phyloP scores from a whole-genome alignment of 371 early-diverging fungal genomes.

The Mortierella sp. region DNA sequence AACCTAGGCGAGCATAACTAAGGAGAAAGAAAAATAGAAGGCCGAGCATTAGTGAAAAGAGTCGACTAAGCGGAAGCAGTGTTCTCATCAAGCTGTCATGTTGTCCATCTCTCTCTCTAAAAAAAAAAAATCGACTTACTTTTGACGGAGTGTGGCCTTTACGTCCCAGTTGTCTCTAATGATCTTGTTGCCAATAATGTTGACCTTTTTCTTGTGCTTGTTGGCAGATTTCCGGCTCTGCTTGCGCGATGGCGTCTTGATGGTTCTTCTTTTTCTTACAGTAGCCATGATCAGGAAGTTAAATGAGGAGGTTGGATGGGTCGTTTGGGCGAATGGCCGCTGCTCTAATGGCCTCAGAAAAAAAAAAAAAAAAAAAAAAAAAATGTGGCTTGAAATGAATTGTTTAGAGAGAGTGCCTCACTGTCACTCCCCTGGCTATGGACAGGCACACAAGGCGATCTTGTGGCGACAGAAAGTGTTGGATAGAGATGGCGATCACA shows the following conservation, averaged over 20 bases:
- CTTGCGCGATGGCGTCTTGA: conserved; percentile 52
- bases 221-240: conserved; percentile 64
- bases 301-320: background rate
- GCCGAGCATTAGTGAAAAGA: background rate
- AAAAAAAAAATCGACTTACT: conserved; percentile 57
- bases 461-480: no score
- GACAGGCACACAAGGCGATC: no score
- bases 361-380: conserved; percentile 23
- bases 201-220: conserved; percentile 62
- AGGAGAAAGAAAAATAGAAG: background rate
- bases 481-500: no score
- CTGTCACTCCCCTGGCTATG: no score
- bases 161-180: conserved; percentile 81
- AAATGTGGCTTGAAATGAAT: conserved; percentile 13
- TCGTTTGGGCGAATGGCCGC: background rate
- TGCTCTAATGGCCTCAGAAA: background rate
- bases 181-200: conserved; percentile 67
- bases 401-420: no score
- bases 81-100: background rate
- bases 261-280: conserved; percentile 39
- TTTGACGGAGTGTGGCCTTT: conserved; percentile 78
- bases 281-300: conserved; percentile 25
- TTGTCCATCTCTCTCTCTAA: background rate
- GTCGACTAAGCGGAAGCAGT: background rate
- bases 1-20: conserved; percentile 77